Evolutionary conservation across 2,329 filamentous ascomycete genomes (phyloP).

Genomic region (Alternaria sp.): DNA sequence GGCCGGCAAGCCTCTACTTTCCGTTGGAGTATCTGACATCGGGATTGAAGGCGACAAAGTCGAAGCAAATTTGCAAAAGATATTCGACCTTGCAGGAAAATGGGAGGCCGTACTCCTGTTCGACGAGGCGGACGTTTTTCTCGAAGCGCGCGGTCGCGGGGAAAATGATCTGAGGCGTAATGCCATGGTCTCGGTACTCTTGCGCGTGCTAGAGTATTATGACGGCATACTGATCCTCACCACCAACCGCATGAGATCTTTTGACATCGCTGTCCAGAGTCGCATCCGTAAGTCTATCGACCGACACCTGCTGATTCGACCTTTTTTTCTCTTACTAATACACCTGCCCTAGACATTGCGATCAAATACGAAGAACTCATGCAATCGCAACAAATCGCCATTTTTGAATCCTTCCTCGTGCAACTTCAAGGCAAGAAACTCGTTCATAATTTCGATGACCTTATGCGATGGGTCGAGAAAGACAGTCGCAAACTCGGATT

Average conservation of each 20-base stretch:
- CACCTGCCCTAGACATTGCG: neutral
- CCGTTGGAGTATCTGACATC: neutral
- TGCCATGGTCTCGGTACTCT: conserved; percentile 24
- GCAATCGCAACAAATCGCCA: neutral
- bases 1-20: neutral
- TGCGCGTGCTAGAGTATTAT: conserved; percentile 4
- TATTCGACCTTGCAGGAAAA: neutral
- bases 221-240: conserved; percentile 54
- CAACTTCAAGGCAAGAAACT: neutral
- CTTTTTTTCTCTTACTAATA: neutral
- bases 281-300: neutral
- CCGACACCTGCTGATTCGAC: neutral
- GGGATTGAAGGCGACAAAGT: neutral
- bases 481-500: neutral
- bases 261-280: neutral
- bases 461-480: neutral
- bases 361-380: neutral
- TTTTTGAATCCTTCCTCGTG: neutral
- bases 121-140: conserved; percentile 56
- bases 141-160: conserved; percentile 51
- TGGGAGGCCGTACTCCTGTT: neutral
- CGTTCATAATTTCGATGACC: neutral
- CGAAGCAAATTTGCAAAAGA: neutral
- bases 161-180: conserved; percentile 42
- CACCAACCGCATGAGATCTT: conserved; percentile 46